Base-by-base conservation (phyloP, 257 asterid genomes). In the Fraxinus excelsior region DNA sequence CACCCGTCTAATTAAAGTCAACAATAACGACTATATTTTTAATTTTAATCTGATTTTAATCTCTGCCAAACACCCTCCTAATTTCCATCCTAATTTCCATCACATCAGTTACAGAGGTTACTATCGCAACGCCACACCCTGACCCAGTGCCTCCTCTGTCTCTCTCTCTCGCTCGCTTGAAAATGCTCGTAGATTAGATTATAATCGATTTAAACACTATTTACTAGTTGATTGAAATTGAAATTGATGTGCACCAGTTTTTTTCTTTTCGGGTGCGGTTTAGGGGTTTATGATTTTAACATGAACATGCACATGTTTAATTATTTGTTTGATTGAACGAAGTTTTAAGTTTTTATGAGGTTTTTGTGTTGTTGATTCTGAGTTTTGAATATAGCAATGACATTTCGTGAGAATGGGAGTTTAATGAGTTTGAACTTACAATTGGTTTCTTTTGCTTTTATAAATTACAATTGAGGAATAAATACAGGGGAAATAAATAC, bases 61-160 rank as follows among this genome's bases (percentile, higher is more conserved):
- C n/a, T n/a, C n/a, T n/a, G n/a, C n/a, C n/a, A n/a, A n/a, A n/a
- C n/a, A n/a, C n/a, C n/a, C n/a, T n/a, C n/a, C n/a, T n/a, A n/a
- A n/a, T n/a, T n/a, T n/a, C n/a, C n/a, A n/a, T n/a, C n/a, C 9
- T 65, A 8, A 13, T 23, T 74, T 34, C 49, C 25, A 19, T 18
- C 74, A 19, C 78, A 46, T 77, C 84, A 44, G 53, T 75, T 62
- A 11, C 53, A 75, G 70, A 79, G 75, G 67, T 77, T 80, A 64
- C 75, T 80, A 73, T 70, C 72, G 65, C 62, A 70, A 29, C 62
- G 9, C 46, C 44, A 53, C 79, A 66, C 84, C 77, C 80, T 58
- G 37, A 49, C 79, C 81, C 67, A 72, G 79, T 80, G 80, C 84
- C 86, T 83, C 79, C 74, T 79, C 73, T 82, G 73, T 35, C 64